Evolutionary conservation across 2,329 filamentous ascomycete species (phyloP).

Genomic region (Cladosporium sp.): DNA sequence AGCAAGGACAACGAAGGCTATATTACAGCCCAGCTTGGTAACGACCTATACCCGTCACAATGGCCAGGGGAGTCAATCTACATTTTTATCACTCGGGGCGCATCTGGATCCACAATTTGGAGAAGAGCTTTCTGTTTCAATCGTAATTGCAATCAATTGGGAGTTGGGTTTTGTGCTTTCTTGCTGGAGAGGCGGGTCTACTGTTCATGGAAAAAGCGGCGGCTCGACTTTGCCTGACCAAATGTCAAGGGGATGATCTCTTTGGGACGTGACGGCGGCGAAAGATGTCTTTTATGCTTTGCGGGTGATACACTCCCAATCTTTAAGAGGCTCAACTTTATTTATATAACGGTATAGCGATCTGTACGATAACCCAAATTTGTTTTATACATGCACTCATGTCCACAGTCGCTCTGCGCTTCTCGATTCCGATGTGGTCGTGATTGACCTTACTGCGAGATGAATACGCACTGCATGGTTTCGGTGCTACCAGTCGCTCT

Average conservation of each 20-base stretch:
- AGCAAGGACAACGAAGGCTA: too few species aligned
- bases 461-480: too few species aligned
- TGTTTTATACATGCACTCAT: not conserved
- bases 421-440: too few species aligned
- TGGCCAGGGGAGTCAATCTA: too few species aligned
- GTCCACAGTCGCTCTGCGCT: too few species aligned
- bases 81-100: too few species aligned
- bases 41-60: too few species aligned
- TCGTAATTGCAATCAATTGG: not conserved
- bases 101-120: too few species aligned
- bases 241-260: not conserved
- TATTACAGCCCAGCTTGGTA: too few species aligned
- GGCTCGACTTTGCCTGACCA: not conserved
- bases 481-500: too few species aligned
- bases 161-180: not conserved
- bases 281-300: not conserved
- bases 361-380: slow-evolving; percentile 9
- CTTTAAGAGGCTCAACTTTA: not conserved
- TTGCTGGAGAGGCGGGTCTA: not conserved
- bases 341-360: slow-evolving; percentile 13
- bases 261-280: not conserved
- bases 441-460: too few species aligned
- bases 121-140: not conserved
- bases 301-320: not conserved
- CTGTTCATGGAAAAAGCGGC: not conserved